Base-by-base conservation (phyloP, 345 rosid genomes). In the Eucalyptus virginea region DNA sequence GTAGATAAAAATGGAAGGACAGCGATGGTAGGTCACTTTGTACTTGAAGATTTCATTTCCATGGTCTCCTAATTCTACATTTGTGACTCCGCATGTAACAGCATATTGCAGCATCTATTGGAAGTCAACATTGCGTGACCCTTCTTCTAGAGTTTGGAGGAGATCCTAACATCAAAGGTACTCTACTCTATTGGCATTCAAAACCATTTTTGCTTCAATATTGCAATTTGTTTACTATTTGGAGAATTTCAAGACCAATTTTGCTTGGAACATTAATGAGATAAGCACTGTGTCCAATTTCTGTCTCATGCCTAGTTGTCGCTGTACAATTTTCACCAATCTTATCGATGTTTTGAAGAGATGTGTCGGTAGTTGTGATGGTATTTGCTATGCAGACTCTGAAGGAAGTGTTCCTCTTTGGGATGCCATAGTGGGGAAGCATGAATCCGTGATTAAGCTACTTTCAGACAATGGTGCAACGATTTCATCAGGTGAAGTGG, bases 21-120 rank as follows among this genome's bases (percentile, higher is more conserved):
- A 17, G 97, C 98, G 0, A 47, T 97, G 93, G 99, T 97, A 88
- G 40, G 45, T 17, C 21, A 32, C 34, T 58, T 83, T 58, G 32
- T 32, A 58, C 49, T 47, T 52, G 54, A 83, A 60, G 42, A 32
- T 24, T 49, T 42, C 18, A 40, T 86, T 17, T 51, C 60, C 52
- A 87, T 60, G 47, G 32, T 69, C 17, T 87, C 87, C 51, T 54
- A 17, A 69, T 88, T 69, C 48, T 9, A 42, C 51, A 65, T 69
- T 60, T 77, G 62, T 86, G 17, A 40, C 47, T 77, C 85, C 9
- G 5, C 60, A 86, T 90, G 77, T 56, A 86, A 92, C 95, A 97
- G 99, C 99, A 98, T 86, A 93, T 97, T 81, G 98, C 98, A 47
- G 99, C 99, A 88, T 91, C 98, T 65, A 94, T 37, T 50, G 99